These are phyloP conservation scores for Hygrophila difformis DNA, from an alignment of 257 asterid species.

Conservation along the genomic window DNA sequence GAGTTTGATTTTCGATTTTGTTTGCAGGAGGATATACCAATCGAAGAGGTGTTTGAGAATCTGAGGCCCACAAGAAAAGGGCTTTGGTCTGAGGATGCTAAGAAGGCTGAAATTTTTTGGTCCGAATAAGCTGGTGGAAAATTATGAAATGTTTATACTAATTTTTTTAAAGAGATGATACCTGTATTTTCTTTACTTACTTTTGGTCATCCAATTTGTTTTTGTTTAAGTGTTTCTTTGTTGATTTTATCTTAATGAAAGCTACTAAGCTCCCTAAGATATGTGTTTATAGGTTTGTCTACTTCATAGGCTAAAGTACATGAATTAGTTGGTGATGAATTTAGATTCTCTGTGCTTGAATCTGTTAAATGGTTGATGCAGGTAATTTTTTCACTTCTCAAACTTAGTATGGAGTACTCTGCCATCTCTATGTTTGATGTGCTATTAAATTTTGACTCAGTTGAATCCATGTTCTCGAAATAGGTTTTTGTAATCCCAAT, in stretches of 20 bases:
- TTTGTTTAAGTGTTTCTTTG: not conserved
- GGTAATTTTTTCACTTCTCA: conserved; percentile 34
- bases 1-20: too few relatives aligned
- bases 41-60: too few relatives aligned
- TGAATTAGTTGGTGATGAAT: conserved; percentile 94
- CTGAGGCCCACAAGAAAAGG: too few relatives aligned
- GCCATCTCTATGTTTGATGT: conserved; percentile 1
- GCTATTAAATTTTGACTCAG: not conserved
- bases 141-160: conserved; percentile 12
- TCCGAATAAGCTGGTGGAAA: too few relatives aligned
- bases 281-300: conserved; percentile 11
- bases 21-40: too few relatives aligned
- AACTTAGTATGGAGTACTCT: conserved; percentile 5
- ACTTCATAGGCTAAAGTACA: conserved; percentile 81
- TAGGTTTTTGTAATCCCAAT: conserved; percentile 43
- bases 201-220: too few relatives aligned
- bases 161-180: conserved; percentile 10
- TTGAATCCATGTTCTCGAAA: conserved; percentile 9
- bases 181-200: not conserved
- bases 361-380: conserved; percentile 89
- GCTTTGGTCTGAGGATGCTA: too few relatives aligned
- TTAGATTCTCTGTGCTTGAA: conserved; percentile 63
- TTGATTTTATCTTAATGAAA: not conserved
- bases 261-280: not conserved
- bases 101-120: too few relatives aligned